Conservation (phyloP, 805 yeast species). For the Monosporozyma siamensis region DNA sequence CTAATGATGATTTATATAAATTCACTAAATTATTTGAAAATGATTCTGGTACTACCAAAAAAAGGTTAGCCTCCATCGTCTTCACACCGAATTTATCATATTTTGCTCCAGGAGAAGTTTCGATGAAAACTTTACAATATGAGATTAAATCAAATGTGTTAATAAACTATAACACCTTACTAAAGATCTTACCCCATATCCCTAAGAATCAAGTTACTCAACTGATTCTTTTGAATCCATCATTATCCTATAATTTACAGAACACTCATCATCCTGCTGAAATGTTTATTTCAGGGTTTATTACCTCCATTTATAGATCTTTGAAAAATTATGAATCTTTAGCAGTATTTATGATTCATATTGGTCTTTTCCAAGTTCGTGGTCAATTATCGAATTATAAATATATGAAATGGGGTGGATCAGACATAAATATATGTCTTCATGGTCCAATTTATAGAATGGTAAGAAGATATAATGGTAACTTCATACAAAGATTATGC, state of each 20-base stretch:
- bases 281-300: constrained; percentile 22
- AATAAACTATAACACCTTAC: constrained; percentile 15
- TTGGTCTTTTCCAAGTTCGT: constrained; percentile 24
- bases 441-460: constrained; percentile 21
- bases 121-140: constrained; percentile 14
- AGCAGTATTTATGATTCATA: constrained; percentile 16
- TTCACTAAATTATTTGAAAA: constrained; percentile 13
- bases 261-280: constrained; percentile 23
- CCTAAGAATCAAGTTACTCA: constrained; percentile 11
- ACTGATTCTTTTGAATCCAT: constrained; percentile 24
- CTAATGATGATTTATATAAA: constrained; percentile 14
- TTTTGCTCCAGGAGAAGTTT: constrained; percentile 22
- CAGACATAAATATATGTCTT: constrained; percentile 18
- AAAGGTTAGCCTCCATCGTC: constrained; percentile 18
- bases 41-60: constrained; percentile 1
- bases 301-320: constrained; percentile 15
- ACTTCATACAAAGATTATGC: constrained; percentile 9
- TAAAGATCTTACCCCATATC: constrained; percentile 18
- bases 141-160: constrained; percentile 22
- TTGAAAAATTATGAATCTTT: constrained; percentile 11
- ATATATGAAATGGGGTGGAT: constrained; percentile 19
- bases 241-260: constrained; percentile 20
- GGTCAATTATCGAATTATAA: constrained; percentile 29
- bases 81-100: constrained; percentile 29
- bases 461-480: constrained; percentile 20